These are phyloP conservation scores for Fusarium anguioides DNA, from an alignment of 2,329 filamentous ascomycete genomes.

Conservation along the genomic window DNA sequence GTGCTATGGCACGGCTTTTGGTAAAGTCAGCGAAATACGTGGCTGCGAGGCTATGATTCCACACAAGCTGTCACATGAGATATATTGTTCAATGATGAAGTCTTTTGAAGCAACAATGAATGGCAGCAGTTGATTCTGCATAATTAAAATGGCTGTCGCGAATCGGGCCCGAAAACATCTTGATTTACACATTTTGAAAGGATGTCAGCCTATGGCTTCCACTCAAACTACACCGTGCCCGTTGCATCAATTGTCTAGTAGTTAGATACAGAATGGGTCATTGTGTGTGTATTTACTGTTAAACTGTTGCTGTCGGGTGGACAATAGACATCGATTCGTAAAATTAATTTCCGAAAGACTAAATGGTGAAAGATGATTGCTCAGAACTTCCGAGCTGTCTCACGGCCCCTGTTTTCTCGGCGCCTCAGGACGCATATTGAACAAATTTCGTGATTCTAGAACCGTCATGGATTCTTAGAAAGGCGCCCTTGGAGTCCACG, in stretches of 20 bases:
- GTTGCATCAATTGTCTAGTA: neutral
- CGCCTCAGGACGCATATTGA: neutral
- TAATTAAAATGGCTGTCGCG: neutral
- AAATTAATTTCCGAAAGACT: neutral
- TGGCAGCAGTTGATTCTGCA: neutral
- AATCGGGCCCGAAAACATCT: neutral
- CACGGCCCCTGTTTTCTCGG: neutral
- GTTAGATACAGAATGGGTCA: too few relatives aligned
- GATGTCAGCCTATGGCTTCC: neutral
- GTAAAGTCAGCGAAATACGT: slow-evolving; percentile 3
- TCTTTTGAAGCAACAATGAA: slow-evolving; percentile 11
- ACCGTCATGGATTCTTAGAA: neutral
- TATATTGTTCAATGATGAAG: slow-evolving; percentile 30
- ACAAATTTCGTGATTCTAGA: neutral
- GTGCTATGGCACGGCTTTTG: neutral
- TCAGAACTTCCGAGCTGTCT: neutral
- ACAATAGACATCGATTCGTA: neutral
- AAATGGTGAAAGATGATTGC: slow-evolving; percentile 5
- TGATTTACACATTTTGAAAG: neutral
- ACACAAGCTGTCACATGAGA: slow-evolving; percentile 24
- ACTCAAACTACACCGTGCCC: neutral
- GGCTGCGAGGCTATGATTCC: slow-evolving; percentile 25
- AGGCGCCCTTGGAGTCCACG: neutral
- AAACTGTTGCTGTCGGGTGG: neutral
- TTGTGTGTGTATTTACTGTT: neutral